phyloP scores from a whole-genome alignment of 768 basidiomycete species.

The Xerocomellus chrysenteron region DNA sequence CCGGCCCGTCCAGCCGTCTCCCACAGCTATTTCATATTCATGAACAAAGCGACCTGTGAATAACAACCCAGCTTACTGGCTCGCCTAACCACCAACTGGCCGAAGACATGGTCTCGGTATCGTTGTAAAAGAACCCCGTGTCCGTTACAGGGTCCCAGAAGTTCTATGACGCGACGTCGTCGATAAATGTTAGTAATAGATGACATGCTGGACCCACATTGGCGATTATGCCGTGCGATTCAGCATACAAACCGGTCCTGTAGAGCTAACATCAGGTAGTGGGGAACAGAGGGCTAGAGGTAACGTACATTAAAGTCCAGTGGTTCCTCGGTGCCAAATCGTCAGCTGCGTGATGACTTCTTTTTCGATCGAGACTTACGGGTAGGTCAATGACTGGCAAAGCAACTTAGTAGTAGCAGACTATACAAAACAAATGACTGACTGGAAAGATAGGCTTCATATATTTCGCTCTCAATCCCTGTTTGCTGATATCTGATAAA shows the following conservation, averaged over 20 bases:
- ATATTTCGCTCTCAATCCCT: slow-evolving; percentile 84
- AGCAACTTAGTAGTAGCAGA: slow-evolving; percentile 1
- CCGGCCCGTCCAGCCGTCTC: slow-evolving; percentile 78
- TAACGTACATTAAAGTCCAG: slow-evolving; percentile 76
- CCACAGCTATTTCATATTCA: slow-evolving; percentile 67
- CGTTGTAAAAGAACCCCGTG: slow-evolving; percentile 72
- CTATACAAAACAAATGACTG: slow-evolving; percentile 36
- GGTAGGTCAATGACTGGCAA: slow-evolving; percentile 80
- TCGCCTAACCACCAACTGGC: slow-evolving; percentile 87
- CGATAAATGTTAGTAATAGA: not conserved
- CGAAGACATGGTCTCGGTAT: slow-evolving; percentile 58
- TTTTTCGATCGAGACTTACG: slow-evolving; percentile 49
- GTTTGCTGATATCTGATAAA: slow-evolving; percentile 73
- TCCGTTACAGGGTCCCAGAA: slow-evolving; percentile 77
- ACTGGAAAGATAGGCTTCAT: slow-evolving; percentile 90
- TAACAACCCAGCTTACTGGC: slow-evolving; percentile 57
- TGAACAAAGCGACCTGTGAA: not conserved
- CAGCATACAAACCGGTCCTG: slow-evolving; percentile 88
- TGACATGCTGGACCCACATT: slow-evolving; percentile 52
- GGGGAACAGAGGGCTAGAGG: not conserved
- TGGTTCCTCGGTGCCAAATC: slow-evolving; percentile 62
- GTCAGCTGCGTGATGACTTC: not conserved
- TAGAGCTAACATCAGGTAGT: not conserved
- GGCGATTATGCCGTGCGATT: slow-evolving; percentile 88
- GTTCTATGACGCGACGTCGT: slow-evolving; percentile 45